These are phyloP conservation scores for Bruguiera gymnorhiza DNA, from an alignment of 345 rosid species.

Conservation along the genomic window DNA sequence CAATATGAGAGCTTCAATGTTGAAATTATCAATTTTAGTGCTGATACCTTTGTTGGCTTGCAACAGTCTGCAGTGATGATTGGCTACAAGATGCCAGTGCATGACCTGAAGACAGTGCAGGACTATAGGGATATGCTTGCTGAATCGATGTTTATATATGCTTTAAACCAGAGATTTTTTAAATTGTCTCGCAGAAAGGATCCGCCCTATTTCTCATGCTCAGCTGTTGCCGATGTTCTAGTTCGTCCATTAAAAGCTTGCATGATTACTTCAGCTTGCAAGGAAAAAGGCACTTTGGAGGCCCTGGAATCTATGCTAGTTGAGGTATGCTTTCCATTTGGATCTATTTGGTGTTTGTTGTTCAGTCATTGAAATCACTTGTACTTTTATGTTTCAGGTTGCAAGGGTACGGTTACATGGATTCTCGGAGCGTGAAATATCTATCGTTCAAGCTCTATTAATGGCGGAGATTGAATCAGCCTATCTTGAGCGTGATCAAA, in stretches of 20 bases:
- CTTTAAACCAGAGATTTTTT: slow-evolving; percentile 84
- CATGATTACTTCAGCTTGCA: slow-evolving; percentile 74
- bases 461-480: slow-evolving; percentile 94
- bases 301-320: slow-evolving; percentile 84
- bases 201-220: slow-evolving; percentile 88
- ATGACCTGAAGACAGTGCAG: slow-evolving; percentile 69
- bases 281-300: slow-evolving; percentile 73
- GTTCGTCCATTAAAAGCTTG: slow-evolving; percentile 76
- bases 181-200: slow-evolving; percentile 71
- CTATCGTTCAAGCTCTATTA: slow-evolving; percentile 69
- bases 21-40: slow-evolving; percentile 11
- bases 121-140: slow-evolving; percentile 75
- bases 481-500: slow-evolving; percentile 91
- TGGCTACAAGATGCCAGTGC: slow-evolving; percentile 74
- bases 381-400: slow-evolving; percentile 46
- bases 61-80: slow-evolving; percentile 81
- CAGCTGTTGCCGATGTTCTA: slow-evolving; percentile 72
- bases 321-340: slow-evolving; percentile 51
- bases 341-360: slow-evolving; percentile 3
- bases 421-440: slow-evolving; percentile 87
- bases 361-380: not conserved
- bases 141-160: slow-evolving; percentile 75
- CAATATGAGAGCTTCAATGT: not conserved
- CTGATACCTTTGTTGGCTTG: slow-evolving; percentile 28
- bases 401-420: slow-evolving; percentile 89